Evolutionary conservation across 805 yeast species (phyloP), one percentile per base, ranked within the genome.

Genomic region (Zygotorulaspora danielsina): DNA sequence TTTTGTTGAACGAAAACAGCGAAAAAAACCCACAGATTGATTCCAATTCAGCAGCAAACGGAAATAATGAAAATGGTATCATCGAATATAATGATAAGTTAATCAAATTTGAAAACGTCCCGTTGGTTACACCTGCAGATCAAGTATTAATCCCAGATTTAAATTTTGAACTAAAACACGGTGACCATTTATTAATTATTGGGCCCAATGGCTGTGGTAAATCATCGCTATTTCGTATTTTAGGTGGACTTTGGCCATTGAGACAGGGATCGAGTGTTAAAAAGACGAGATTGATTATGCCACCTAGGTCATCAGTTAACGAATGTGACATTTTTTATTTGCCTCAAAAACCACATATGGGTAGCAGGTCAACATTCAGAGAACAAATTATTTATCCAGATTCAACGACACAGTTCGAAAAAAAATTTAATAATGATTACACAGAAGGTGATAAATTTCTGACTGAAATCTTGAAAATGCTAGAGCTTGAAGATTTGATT

Each of bases 181-280:
- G 96, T 24, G 81, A 88, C 36, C 93, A 89, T 62, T 68, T 89
- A 36, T 70, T 89, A 38, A 88, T 89, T 57, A 88, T 90, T 7
- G 97, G 97, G 0, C 97, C 97, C 10, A 89, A 89, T 57, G 97
- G 97, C 1, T 84, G 95, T 47, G 97, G 97, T 19, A 89, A 89
- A 64, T 88, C 96, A 0, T 89, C 97, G 0, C 67, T 89, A 41
- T 89, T 89, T 62, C 75, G 97, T 57, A 76, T 89, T 54, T 72
- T 89, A 33, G 96, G 97, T 39, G 96, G 96, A 0, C 70, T 89
- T 49, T 89, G 97, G 97, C 95, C 93, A 2, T 80, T 88, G 15
- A 68, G 73, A 32, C 64, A 67, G 21, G 76, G 75, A 21, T 61
- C 65, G 17, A 72, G 85, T 27, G 73, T 73, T 5, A 76, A 84